phyloP scores from a whole-genome alignment of 306 rosid genomes.

The Castanospermum australe region DNA sequence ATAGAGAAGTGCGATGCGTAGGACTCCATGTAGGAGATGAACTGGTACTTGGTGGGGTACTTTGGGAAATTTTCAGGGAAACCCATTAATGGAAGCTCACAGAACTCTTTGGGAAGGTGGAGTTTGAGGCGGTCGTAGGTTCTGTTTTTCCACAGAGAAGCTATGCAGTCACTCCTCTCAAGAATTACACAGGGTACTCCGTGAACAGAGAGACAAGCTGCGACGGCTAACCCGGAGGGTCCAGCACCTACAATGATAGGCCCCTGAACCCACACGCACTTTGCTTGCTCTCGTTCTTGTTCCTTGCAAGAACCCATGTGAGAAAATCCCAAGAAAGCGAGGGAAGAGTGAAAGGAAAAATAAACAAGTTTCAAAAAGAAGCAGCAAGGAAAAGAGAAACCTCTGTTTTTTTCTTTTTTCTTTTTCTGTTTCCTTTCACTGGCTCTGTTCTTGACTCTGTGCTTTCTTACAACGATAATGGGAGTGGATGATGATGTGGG shows the following conservation, averaged over 20 bases:
- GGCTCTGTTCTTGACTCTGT: constrained; percentile 19
- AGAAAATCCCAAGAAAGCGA: constrained; percentile 12
- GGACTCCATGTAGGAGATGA: constrained; percentile 75
- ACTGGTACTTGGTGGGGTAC: constrained; percentile 78
- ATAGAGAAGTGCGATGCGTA: constrained; percentile 69
- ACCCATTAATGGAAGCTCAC: constrained; percentile 69
- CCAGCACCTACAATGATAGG: constrained; percentile 96
- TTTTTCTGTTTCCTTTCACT: background rate
- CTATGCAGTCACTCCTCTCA: constrained; percentile 68
- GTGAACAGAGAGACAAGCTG: constrained; percentile 69
- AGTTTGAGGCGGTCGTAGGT: constrained; percentile 90
- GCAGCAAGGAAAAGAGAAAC: background rate
- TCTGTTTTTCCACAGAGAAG: constrained; percentile 74
- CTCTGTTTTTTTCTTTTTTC: background rate
- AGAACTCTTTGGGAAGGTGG: constrained; percentile 80
- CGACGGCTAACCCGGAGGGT: constrained; percentile 88
- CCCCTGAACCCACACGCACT: constrained; percentile 47
- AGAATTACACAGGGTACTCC: constrained; percentile 58
- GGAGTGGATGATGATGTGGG: background rate
- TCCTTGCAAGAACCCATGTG: constrained; percentile 63
- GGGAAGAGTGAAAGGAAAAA: background rate
- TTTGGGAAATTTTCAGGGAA: constrained; percentile 71
- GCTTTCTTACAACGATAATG: background rate
- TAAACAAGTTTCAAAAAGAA: background rate
- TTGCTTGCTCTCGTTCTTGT: constrained; percentile 29